Percentiles rank a stretch among this genome's conserved stretches.
Conservation (phyloP, 257 asterid species). For the Gentiana straminea region DNA sequence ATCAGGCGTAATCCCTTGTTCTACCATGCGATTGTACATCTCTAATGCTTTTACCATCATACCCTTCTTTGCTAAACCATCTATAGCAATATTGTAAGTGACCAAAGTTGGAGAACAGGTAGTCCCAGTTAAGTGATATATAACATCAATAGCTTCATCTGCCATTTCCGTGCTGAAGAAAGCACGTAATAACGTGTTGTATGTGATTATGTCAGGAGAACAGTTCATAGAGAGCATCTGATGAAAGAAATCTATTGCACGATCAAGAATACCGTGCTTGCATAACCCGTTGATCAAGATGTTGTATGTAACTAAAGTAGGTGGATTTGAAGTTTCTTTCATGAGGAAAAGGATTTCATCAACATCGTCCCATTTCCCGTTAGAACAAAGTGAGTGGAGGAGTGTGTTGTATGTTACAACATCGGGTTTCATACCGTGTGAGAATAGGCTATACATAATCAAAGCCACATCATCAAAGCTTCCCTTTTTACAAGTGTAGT, state of each 20-base stretch:
- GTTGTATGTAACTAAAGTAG: conserved; percentile 57
- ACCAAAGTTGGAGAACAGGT: conserved; percentile 45
- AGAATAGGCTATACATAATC: conserved; percentile 38
- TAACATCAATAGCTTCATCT: conserved; percentile 53
- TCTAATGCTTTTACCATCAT: conserved; percentile 60
- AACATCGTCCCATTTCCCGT: conserved; percentile 50
- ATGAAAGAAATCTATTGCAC: conserved; percentile 54
- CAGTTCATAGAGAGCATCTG: conserved; percentile 44
- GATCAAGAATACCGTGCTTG: conserved; percentile 55
- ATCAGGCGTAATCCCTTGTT: conserved; percentile 56
- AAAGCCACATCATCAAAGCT: conserved; percentile 39
- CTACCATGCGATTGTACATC: conserved; percentile 48
- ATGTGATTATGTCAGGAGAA: conserved; percentile 66
- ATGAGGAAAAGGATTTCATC: conserved; percentile 53
- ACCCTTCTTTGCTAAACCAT: conserved; percentile 69
- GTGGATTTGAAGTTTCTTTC: conserved; percentile 51
- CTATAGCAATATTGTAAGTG: conserved; percentile 69
- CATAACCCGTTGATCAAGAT: conserved; percentile 69
- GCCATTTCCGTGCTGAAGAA: conserved; percentile 52
- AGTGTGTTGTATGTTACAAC: conserved; percentile 66
- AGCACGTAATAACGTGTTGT: conserved; percentile 66
- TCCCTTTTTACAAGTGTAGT: conserved; percentile 51
- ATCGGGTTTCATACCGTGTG: conserved; percentile 62
- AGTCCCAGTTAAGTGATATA: conserved; percentile 29
- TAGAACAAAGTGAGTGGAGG: conserved; percentile 59